Percentiles rank a stretch among this genome's conserved stretches.
Conservation (phyloP, 176 grass and related monocot genomes). For the Aegilops longissima region DNA sequence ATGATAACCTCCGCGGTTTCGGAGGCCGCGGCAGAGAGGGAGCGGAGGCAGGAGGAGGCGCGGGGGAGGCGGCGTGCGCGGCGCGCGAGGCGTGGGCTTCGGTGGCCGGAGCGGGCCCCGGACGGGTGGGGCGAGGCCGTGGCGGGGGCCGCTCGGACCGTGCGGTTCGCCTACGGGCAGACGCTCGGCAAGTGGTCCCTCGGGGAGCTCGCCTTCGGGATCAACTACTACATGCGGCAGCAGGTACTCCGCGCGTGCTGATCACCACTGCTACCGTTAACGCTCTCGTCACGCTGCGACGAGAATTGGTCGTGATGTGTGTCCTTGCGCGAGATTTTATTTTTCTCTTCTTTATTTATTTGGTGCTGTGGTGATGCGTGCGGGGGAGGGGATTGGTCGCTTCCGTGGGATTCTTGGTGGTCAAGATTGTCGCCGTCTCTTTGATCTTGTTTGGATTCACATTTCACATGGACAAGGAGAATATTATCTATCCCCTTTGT, state of each 20-base stretch:
- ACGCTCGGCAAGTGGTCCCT: slow-evolving; percentile 91
- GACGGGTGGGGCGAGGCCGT: slow-evolving; percentile 50
- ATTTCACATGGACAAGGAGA: background rate
- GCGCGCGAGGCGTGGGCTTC: background rate
- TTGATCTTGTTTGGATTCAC: background rate
- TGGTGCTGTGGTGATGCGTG: background rate
- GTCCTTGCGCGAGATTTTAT: background rate
- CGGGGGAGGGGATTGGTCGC: background rate
- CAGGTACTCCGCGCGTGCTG: slow-evolving; percentile 24
- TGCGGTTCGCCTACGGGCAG: slow-evolving; percentile 61
- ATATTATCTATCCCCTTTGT: background rate
- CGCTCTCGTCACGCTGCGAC: background rate
- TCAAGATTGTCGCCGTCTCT: slow-evolving; percentile 25
- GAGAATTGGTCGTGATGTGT: background rate
- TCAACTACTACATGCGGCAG: slow-evolving; percentile 84
- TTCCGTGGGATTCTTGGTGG: slow-evolving; percentile 12
- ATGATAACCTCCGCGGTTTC: slow-evolving; percentile 21
- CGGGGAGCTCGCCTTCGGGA: slow-evolving; percentile 81
- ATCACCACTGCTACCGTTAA: no score
- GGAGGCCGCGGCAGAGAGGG: slow-evolving; percentile 6
- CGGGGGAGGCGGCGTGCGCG: slow-evolving; percentile 27
- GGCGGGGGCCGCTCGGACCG: slow-evolving; percentile 39
- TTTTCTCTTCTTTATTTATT: background rate
- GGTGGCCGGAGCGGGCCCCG: slow-evolving; percentile 59
- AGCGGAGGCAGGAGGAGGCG: slow-evolving; percentile 30